Conservation (phyloP, 148 eudicot species). For the Chenopodium berlandieri region DNA sequence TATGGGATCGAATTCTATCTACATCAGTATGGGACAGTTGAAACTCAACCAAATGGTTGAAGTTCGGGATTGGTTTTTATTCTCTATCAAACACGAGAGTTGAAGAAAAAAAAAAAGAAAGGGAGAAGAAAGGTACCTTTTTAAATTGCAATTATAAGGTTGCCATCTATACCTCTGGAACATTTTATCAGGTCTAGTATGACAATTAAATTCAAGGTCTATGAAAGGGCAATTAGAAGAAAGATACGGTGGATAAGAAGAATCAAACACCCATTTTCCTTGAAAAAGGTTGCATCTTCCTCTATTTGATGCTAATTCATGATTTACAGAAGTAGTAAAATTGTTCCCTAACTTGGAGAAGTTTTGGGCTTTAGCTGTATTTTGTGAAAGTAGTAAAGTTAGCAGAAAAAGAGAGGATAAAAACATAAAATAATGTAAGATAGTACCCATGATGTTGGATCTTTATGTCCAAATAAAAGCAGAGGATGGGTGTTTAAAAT, state of each 20-base stretch:
- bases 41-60: no score
- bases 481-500: background rate
- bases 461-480: slow-evolving; percentile 14
- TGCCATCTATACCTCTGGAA: slow-evolving; percentile 88
- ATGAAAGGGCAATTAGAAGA: slow-evolving; percentile 69
- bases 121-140: slow-evolving; percentile 42
- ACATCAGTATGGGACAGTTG: background rate
- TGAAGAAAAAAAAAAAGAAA: background rate
- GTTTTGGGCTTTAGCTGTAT: slow-evolving; percentile 19
- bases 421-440: slow-evolving; percentile 35
- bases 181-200: slow-evolving; percentile 62
- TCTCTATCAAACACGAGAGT: background rate
- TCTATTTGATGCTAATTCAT: slow-evolving; percentile 5
- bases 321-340: background rate
- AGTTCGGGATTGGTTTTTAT: no score
- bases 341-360: slow-evolving; percentile 12
- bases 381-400: slow-evolving; percentile 11
- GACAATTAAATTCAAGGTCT: slow-evolving; percentile 69
- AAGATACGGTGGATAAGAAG: slow-evolving; percentile 72
- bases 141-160: slow-evolving; percentile 63
- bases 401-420: slow-evolving; percentile 27
- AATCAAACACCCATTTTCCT: slow-evolving; percentile 91
- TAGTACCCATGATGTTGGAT: slow-evolving; percentile 17
- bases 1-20: background rate
- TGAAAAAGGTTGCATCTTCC: slow-evolving; percentile 53